Evolutionary conservation across 352 stramenopile species (phyloP).

Genomic region (Phytophthora sojae): DNA sequence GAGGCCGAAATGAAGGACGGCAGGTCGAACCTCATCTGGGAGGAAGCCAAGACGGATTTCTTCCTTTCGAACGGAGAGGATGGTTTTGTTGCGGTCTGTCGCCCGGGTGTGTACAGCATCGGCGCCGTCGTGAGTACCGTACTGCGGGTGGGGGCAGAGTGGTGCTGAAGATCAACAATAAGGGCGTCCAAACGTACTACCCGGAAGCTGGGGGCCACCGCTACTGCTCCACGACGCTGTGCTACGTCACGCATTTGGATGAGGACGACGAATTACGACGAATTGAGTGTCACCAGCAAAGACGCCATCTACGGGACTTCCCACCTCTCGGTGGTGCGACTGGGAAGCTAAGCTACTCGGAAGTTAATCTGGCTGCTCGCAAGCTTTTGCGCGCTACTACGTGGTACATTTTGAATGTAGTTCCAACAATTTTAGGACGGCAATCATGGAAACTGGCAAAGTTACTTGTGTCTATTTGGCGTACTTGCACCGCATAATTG

Average conservation of each 20-base stretch:
- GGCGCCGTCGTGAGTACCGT: neutral
- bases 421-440: too few species aligned
- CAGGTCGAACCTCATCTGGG: neutral
- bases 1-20: neutral
- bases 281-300: neutral
- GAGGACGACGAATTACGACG: neutral
- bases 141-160: neutral
- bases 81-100: neutral
- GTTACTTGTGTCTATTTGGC: too few species aligned
- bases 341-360: neutral
- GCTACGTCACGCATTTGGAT: neutral
- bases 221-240: neutral
- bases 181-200: neutral
- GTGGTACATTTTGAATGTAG: too few species aligned
- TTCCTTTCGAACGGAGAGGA: neutral
- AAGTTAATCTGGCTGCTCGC: too few species aligned
- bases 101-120: neutral
- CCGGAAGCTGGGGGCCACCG: neutral
- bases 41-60: too few species aligned
- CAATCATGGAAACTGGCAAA: too few species aligned
- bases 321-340: neutral
- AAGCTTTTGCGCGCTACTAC: too few species aligned
- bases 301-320: neutral
- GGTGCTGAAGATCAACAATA: neutral
- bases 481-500: too few species aligned